Percentiles rank a stretch among this genome's conserved stretches.
Conservation (phyloP, 768 basidiomycete genomes). For the Xerocomus potaroensis region DNA sequence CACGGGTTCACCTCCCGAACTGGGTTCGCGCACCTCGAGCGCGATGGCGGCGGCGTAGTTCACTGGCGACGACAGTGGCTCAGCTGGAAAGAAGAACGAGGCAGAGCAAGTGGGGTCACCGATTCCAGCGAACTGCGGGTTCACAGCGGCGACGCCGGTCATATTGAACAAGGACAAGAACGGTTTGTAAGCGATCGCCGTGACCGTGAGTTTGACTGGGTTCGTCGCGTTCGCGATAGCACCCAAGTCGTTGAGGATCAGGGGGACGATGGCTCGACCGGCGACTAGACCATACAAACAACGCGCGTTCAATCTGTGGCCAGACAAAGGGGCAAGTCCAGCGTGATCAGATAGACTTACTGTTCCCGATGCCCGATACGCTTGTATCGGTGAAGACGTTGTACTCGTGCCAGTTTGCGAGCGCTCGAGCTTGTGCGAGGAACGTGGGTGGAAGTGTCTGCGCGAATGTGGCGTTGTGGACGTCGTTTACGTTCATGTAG, state of each 20-base stretch:
- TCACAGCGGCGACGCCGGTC: slow-evolving; percentile 50
- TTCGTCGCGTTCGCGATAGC: slow-evolving; percentile 47
- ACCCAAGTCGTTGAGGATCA: slow-evolving; percentile 50
- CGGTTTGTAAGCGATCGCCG: slow-evolving; percentile 71
- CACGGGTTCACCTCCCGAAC: slow-evolving; percentile 43
- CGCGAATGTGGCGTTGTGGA: slow-evolving; percentile 59
- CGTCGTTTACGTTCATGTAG: slow-evolving; percentile 68
- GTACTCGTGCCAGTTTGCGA: slow-evolving; percentile 75
- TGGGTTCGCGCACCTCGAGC: slow-evolving; percentile 54
- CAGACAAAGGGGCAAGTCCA: no score
- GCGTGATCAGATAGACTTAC: no score
- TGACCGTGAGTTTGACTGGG: slow-evolving; percentile 54
- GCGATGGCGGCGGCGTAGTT: slow-evolving; percentile 56
- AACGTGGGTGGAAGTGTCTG: slow-evolving; percentile 42
- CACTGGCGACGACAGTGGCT: slow-evolving; percentile 41
- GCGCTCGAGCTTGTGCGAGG: slow-evolving; percentile 50
- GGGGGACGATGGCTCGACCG: slow-evolving; percentile 58
- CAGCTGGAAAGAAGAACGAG: no score
- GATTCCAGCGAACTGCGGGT: slow-evolving; percentile 54
- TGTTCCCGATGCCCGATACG: slow-evolving; percentile 62
- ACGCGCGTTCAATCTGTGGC: no score
- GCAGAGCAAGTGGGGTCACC: no score
- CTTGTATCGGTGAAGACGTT: slow-evolving; percentile 54
- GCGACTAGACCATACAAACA: slow-evolving; percentile 64
- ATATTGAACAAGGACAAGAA: slow-evolving; percentile 77